A percentile compares a stretch with the other conserved stretches of the same genome.
These are phyloP conservation scores for Cystofilobasidium macerans DNA, from an alignment of 768 basidiomycete species.

Conservation along the genomic window DNA sequence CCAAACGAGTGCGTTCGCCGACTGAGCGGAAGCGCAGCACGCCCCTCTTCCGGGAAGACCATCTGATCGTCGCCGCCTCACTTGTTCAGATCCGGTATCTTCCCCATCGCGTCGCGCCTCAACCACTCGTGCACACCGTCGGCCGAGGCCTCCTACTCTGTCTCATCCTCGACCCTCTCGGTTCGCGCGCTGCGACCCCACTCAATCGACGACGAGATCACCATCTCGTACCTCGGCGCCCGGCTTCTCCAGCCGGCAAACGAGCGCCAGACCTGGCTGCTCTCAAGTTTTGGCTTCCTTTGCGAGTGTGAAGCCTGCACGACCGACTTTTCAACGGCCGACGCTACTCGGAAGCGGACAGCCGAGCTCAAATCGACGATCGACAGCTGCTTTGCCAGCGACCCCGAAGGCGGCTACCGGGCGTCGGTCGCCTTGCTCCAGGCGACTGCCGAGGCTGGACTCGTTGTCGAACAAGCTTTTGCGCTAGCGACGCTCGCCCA, in stretches of 20 bases:
- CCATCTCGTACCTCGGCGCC: constrained; percentile 24
- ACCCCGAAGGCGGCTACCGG: not conserved
- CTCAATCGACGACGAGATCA: constrained; percentile 2
- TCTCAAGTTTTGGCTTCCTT: constrained; percentile 9
- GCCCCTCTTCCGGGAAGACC: not conserved
- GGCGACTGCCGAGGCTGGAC: not conserved
- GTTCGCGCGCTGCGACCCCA: constrained; percentile 1
- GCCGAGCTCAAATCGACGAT: not conserved
- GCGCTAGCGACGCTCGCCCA: constrained; percentile 15
- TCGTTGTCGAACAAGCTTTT: constrained; percentile 19
- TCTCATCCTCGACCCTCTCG: not conserved
- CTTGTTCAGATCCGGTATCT: constrained; percentile 17
- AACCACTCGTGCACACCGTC: constrained; percentile 24
- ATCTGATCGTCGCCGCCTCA: not conserved
- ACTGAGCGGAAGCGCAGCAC: not conserved
- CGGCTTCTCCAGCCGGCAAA: constrained; percentile 13
- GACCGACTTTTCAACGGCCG: not conserved
- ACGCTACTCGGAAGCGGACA: not conserved
- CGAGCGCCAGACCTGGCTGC: constrained; percentile 4
- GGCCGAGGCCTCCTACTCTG: constrained; percentile 5
- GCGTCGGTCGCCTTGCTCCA: not conserved
- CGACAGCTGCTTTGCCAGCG: constrained; percentile 1
- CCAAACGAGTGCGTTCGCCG: constrained; percentile 9
- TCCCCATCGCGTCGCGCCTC: constrained; percentile 21
- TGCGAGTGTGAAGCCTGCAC: constrained; percentile 13